Base-by-base conservation (phyloP, 2,329 filamentous ascomycete genomes). In the Chaetomiaceae sp. region DNA sequence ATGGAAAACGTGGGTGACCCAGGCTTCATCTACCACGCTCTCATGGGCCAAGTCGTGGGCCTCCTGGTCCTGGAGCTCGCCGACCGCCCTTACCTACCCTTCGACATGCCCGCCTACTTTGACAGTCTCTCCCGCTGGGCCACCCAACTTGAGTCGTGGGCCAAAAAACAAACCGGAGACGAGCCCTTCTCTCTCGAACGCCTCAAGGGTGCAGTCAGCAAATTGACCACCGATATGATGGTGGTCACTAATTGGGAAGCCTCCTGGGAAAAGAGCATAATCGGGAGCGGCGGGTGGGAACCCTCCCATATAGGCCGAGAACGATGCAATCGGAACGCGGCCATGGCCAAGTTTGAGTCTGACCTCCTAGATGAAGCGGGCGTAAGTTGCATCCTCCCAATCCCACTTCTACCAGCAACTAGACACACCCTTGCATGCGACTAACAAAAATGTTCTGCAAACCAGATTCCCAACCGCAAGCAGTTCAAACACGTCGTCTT, bases 401-500 rank as follows among this genome's bases (percentile, higher is more conserved):
- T 45, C 25, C 16, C 43, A 3, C 10, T 30, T 21, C 32, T 14
- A n/a, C n/a, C n/a, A n/a, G n/a, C n/a, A n/a, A n/a, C n/a, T n/a
- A n/a, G n/a, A n/a, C n/a, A n/a, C n/a, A n/a, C n/a, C n/a, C n/a
- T n/a, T n/a, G n/a, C n/a, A n/a, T n/a, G n/a, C n/a, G n/a, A n/a
- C n/a, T n/a, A n/a, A n/a, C n/a, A n/a, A n/a, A n/a, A n/a, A n/a
- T n/a, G n/a, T n/a, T n/a, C n/a, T n/a, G n/a, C n/a, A n/a, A n/a
- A n/a, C n/a, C 46, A 90, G 87, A 80, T 95, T 4, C 88, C 89
- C 34, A 89, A 89, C 62, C 85, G 92, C 59, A 88, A 87, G 5
- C 94, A 97, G 71, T 99, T 90, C 77, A 96, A 95, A 69, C 94
- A 96, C 70, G 80, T 95, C 65, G 73, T 99, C 52, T 95, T 91